Evolutionary conservation across 805 yeast genomes (phyloP).

Genomic region (Starmerella bombi): DNA sequence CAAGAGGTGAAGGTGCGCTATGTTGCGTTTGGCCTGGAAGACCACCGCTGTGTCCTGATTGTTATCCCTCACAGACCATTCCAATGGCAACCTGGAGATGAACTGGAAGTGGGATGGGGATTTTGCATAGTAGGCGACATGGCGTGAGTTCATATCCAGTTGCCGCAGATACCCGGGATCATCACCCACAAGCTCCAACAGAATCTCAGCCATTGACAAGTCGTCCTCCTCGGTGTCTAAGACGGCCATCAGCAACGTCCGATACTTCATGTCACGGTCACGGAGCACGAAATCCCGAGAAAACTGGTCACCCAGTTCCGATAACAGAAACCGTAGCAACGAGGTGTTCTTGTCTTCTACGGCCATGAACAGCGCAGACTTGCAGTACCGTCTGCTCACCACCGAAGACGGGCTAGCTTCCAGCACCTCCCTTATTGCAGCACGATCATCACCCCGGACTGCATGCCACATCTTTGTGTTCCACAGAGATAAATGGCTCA

Average conservation of each 20-base stretch:
- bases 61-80: conserved; percentile 57
- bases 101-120: not conserved
- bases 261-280: conserved; percentile 44
- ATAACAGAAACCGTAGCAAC: conserved; percentile 36
- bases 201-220: conserved; percentile 31
- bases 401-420: conserved; percentile 24
- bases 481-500: conserved; percentile 32
- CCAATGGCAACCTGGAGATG: conserved; percentile 40
- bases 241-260: conserved; percentile 48
- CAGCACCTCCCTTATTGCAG: conserved; percentile 1
- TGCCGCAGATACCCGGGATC: conserved; percentile 36
- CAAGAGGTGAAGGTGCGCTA: not conserved
- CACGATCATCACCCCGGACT: conserved; percentile 23
- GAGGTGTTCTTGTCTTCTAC: conserved; percentile 36
- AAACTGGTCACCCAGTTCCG: conserved; percentile 29
- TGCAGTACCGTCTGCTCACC: conserved; percentile 37
- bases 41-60: conserved; percentile 68
- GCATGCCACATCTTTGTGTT: conserved; percentile 46
- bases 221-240: conserved; percentile 29
- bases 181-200: conserved; percentile 38
- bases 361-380: conserved; percentile 56
- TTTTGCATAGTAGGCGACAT: conserved; percentile 52
- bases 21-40: conserved; percentile 35
- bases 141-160: conserved; percentile 42
- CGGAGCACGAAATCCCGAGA: conserved; percentile 53